These are phyloP conservation scores for Halteria grandinella DNA, from an alignment of 73 alveolate genomes.

Conservation along the genomic window DNA sequence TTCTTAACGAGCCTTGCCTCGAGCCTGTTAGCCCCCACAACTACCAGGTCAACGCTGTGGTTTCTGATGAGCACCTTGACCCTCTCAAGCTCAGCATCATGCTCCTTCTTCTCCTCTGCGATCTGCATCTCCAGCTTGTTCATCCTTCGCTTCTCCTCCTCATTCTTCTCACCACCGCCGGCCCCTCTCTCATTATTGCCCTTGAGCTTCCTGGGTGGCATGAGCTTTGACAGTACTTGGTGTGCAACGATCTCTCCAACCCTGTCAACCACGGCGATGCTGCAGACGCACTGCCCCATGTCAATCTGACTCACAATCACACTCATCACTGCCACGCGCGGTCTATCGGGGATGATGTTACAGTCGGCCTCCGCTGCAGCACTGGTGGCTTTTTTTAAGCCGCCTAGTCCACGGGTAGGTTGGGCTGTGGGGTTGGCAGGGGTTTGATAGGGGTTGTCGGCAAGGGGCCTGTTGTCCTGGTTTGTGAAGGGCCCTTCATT, in stretches of 20 bases:
- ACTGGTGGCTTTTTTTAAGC: not conserved
- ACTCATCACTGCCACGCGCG: conserved; percentile 50
- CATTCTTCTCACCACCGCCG: not conserved
- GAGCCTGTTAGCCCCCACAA: conserved; percentile 80
- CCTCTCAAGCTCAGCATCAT: not conserved
- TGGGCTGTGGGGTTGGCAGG: not conserved
- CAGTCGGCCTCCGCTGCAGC: not conserved
- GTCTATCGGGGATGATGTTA: conserved; percentile 33
- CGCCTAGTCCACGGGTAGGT: not conserved
- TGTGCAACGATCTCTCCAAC: conserved; percentile 57
- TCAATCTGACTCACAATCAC: conserved; percentile 19
- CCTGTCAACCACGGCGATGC: conserved; percentile 44
- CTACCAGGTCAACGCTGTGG: conserved; percentile 70
- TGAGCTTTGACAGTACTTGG: conserved; percentile 7
- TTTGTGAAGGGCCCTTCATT: not conserved
- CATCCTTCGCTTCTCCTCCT: not conserved
- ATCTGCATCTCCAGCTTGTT: too few species aligned
- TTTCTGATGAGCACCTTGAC: conserved; percentile 56
- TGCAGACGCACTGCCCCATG: not conserved
- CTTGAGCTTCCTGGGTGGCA: conserved; percentile 48
- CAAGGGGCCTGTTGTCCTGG: conserved; percentile 48
- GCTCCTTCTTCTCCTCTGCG: not conserved
- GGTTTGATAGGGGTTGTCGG: not conserved
- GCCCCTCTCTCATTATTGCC: not conserved
- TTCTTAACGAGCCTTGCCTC: conserved; percentile 37